Conservation (phyloP, 345 rosid genomes). For the Brassica carinata region DNA sequence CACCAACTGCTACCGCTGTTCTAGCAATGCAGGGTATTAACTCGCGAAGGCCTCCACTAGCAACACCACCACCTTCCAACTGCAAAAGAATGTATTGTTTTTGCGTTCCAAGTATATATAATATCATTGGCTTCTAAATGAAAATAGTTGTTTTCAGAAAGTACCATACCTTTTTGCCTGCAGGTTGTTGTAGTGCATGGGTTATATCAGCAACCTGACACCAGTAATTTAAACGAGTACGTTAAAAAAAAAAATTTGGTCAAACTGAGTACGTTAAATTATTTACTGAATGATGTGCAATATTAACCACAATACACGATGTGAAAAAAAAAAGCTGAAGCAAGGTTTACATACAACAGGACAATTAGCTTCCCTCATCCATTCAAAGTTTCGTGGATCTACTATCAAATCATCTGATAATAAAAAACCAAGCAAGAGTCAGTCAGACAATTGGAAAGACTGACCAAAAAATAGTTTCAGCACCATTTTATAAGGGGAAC, state of each 20-base stretch:
- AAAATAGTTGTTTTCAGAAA: not conserved
- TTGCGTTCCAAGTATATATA: not conserved
- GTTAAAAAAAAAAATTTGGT: too few species aligned
- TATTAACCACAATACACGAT: not conserved
- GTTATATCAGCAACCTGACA: slow-evolving; percentile 91
- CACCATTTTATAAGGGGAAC: not conserved
- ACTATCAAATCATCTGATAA: slow-evolving; percentile 86
- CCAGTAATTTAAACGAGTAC: slow-evolving; percentile 21
- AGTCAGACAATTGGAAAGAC: slow-evolving; percentile 18
- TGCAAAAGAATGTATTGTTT: slow-evolving; percentile 37
- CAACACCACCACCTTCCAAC: slow-evolving; percentile 99
- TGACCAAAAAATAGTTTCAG: not conserved
- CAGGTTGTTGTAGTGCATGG: slow-evolving; percentile 95
- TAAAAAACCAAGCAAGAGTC: slow-evolving; percentile 31
- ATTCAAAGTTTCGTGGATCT: slow-evolving; percentile 94
- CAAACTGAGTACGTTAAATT: not conserved
- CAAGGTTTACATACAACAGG: slow-evolving; percentile 74
- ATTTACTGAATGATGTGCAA: not conserved
- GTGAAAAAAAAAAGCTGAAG: slow-evolving; percentile 4
- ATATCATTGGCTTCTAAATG: slow-evolving; percentile 4
- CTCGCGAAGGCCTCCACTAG: slow-evolving; percentile 99
- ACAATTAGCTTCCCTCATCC: slow-evolving; percentile 96
- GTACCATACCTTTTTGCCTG: slow-evolving; percentile 74
- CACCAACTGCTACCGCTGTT: slow-evolving; percentile 95
- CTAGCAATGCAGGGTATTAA: slow-evolving; percentile 95